These are phyloP conservation scores for Plasmodium coatneyi DNA, from an alignment of 169 alveolate species.

Conservation along the genomic window DNA sequence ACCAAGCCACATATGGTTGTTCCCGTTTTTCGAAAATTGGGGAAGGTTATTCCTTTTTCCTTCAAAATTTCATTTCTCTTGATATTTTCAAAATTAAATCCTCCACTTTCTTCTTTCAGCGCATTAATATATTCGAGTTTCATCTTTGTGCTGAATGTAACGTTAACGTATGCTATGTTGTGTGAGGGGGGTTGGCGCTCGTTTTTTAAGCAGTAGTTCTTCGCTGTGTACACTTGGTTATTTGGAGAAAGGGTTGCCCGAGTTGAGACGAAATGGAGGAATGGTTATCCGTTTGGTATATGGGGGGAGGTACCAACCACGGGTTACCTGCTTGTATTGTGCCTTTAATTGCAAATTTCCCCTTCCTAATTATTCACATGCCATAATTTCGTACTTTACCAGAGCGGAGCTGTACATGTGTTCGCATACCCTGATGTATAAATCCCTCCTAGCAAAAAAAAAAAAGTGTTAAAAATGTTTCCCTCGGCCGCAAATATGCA, in stretches of 20 bases:
- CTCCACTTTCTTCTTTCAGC: constrained; percentile 73
- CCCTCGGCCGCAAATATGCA: not conserved
- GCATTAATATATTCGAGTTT: constrained; percentile 70
- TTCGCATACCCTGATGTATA: not conserved
- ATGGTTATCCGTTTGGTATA: not conserved
- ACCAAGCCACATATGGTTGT: constrained; percentile 98
- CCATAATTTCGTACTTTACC: not conserved
- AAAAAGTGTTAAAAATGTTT: not conserved
- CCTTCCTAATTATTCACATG: not conserved
- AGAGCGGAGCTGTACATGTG: not conserved
- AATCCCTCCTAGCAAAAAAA: not conserved
- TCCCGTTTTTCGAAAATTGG: constrained; percentile 89
- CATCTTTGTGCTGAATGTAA: constrained; percentile 28
- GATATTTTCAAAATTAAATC: constrained; percentile 68
- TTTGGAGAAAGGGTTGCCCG: not conserved
- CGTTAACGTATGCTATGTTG: not conserved
- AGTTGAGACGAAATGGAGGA: not conserved
- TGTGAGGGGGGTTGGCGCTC: not conserved
- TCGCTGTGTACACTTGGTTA: not conserved
- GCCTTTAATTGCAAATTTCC: not conserved
- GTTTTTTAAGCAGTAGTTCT: not conserved
- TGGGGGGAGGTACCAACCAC: not conserved
- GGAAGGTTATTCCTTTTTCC: constrained; percentile 69
- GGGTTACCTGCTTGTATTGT: not conserved
- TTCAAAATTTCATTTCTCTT: constrained; percentile 71